Conservation (phyloP, 129 eudicot genomes). For the Ambrosia trifida region DNA sequence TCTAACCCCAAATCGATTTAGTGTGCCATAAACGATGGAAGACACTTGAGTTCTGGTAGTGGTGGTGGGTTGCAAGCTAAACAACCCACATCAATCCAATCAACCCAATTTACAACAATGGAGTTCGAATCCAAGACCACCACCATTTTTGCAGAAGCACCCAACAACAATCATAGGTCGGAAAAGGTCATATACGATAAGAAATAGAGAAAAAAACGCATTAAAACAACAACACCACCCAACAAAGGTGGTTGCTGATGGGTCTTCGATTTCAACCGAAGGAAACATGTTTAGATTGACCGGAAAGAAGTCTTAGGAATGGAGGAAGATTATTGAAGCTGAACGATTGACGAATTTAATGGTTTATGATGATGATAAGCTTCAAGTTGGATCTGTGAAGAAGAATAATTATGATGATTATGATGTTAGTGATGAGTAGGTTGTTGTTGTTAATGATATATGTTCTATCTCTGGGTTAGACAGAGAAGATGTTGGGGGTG, state of each 20-base stretch:
- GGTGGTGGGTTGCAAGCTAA: too few relatives aligned
- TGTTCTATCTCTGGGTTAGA: too few relatives aligned
- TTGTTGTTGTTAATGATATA: too few relatives aligned
- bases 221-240: slow-evolving; percentile 37
- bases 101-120: slow-evolving; percentile 35
- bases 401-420: slow-evolving; percentile 39
- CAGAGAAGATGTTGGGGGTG: too few relatives aligned
- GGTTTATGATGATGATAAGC: slow-evolving; percentile 33
- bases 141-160: slow-evolving; percentile 29
- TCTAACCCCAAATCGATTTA: too few relatives aligned
- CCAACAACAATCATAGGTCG: slow-evolving; percentile 79
- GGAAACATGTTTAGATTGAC: slow-evolving; percentile 53
- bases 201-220: slow-evolving; percentile 48
- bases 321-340: slow-evolving; percentile 70
- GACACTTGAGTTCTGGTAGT: too few relatives aligned
- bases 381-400: slow-evolving; percentile 39
- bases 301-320: slow-evolving; percentile 88
- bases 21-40: too few relatives aligned
- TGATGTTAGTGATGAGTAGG: slow-evolving; percentile 56
- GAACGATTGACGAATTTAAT: slow-evolving; percentile 51
- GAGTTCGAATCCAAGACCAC: slow-evolving; percentile 46
- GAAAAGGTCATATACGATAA: slow-evolving; percentile 80
- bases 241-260: slow-evolving; percentile 39
- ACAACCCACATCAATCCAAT: slow-evolving; percentile 19
- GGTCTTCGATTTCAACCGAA: slow-evolving; percentile 41